Evolutionary conservation across 192 early-diverging fungal species (phyloP).

Genomic region (Polychytrium aggregatum): DNA sequence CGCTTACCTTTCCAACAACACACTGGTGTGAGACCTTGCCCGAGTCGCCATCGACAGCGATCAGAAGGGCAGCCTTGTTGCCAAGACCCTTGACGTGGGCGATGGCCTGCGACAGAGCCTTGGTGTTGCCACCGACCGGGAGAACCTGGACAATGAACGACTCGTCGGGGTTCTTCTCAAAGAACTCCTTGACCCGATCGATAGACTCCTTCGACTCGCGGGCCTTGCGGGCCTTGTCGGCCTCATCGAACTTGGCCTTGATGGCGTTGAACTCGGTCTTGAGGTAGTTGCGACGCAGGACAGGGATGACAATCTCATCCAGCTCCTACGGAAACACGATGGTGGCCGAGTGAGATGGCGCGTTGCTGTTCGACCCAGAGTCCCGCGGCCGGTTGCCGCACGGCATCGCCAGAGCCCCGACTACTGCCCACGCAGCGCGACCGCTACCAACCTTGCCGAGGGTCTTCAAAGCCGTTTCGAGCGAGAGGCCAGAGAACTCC

Average conservation of each 20-base stretch:
- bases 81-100: constrained; percentile 66
- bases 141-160: constrained; percentile 46
- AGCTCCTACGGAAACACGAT: too few relatives aligned
- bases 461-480: constrained; percentile 71
- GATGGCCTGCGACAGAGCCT: constrained; percentile 72
- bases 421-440: too few relatives aligned
- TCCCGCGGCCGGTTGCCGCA: too few relatives aligned
- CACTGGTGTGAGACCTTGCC: constrained; percentile 71
- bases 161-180: constrained; percentile 53
- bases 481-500: constrained; percentile 39
- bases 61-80: constrained; percentile 77
- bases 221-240: constrained; percentile 81
- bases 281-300: constrained; percentile 63
- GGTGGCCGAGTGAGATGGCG: too few relatives aligned
- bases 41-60: constrained; percentile 58
- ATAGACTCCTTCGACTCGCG: constrained; percentile 69
- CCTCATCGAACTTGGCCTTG: constrained; percentile 77
- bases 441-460: constrained; percentile 54
- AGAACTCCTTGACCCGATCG: constrained; percentile 61
- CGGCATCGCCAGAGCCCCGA: too few relatives aligned
- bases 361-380: too few relatives aligned
- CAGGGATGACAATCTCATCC: constrained; percentile 67
- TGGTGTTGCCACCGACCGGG: constrained; percentile 66
- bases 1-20: constrained; percentile 58
- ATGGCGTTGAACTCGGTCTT: constrained; percentile 58